Base-by-base conservation (phyloP, 2,329 filamentous ascomycete genomes). In the Venturia aucupariae region DNA sequence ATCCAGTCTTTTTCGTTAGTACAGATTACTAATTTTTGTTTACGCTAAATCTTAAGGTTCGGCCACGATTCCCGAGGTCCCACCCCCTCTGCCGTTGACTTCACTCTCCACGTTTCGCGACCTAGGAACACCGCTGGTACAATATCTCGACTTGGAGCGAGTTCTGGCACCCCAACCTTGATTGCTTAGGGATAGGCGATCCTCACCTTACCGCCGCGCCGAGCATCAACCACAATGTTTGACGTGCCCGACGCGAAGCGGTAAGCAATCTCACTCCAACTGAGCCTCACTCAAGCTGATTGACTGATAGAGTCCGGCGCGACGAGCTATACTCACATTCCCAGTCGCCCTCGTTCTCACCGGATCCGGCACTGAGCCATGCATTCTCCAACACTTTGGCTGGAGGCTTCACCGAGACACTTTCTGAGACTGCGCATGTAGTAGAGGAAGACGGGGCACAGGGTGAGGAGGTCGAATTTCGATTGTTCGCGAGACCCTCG, bases 401-500 rank as follows among this genome's bases (percentile, higher is more conserved):
- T 15, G n/a, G 22, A 22, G 35, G 7, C 6, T 60, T 60, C 38
- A 44, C n/a, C 7, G 59, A 60, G 35, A 51, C 22, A 27, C 3
- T 27, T 3, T 22, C 41, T 41, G n/a, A 24, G 7, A 42, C 38
- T 10, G 4, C n/a, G n/a, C 19, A 42, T 38, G 35, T 42, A 15
- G 32, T 32, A 39, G 35, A 42, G 10, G 59, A 42, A 41, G 35
- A 11, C 24, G 5, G 17, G 30, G 13, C 10, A 32, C 15, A 32
- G 51, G n/a, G 51, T 35, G 59, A 60, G 44, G 59, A 60, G 32
- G 10, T 60, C 6, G 59, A 60, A 7, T 60, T 60, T 38, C 59
- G 59, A 8, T 38, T 60, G 35, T 60, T 60, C 17, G 59, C 59
- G 19, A 57, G 19, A 35, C 32, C 59, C 24, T 59, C 54, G 19